phyloP scores from a whole-genome alignment of 2,329 filamentous ascomycete genomes.

The Ascochyta lentis region DNA sequence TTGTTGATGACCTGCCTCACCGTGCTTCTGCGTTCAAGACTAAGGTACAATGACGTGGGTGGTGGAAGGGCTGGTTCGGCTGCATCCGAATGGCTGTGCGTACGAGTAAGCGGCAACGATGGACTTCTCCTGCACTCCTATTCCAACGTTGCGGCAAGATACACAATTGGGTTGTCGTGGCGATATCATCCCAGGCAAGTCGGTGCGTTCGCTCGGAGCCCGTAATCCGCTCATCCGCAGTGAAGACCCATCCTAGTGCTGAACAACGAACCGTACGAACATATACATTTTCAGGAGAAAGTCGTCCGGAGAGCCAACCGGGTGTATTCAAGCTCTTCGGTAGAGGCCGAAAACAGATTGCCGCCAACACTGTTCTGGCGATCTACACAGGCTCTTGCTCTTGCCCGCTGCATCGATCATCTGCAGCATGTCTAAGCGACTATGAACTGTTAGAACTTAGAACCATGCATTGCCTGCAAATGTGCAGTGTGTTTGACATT shows the following conservation, averaged over 20 bases:
- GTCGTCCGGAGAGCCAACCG: conserved; percentile 2
- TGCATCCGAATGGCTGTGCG: conserved; percentile 2
- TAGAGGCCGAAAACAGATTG: neutral
- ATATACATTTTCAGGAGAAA: neutral
- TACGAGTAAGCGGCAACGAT: neutral
- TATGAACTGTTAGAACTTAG: neutral
- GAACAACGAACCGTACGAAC: neutral
- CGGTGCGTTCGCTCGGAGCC: neutral
- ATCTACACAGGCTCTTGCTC: conserved; percentile 11
- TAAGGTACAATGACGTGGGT: conserved; percentile 3
- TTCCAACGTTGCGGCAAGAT: too few relatives aligned
- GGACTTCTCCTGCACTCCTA: neutral
- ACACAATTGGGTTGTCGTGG: neutral
- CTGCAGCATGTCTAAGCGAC: neutral
- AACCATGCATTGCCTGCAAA: neutral
- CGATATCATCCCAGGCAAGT: neutral
- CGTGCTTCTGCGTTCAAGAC: neutral
- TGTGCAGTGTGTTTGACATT: neutral
- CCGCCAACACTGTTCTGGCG: neutral
- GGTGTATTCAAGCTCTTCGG: conserved; percentile 1
- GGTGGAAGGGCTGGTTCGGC: conserved; percentile 7
- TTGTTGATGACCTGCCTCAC: neutral
- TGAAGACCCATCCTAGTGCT: neutral
- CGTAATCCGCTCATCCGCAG: neutral
- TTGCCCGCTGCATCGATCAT: neutral